A percentile compares a stretch with the other conserved stretches of the same genome.
These are phyloP conservation scores for Spiraea crenata DNA, from an alignment of 331 rosid species.

Conservation along the genomic window DNA sequence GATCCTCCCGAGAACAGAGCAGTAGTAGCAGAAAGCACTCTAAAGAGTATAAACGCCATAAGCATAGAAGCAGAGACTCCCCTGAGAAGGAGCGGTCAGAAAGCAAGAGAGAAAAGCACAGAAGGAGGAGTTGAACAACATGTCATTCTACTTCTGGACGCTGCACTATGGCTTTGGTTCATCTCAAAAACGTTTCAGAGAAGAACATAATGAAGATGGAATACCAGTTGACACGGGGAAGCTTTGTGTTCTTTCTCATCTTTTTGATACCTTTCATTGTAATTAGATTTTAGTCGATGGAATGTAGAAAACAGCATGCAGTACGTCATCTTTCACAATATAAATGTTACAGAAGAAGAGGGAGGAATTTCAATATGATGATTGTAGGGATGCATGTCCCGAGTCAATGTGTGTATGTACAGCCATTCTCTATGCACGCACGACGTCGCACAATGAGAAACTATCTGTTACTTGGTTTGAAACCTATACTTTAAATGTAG, in stretches of 20 bases:
- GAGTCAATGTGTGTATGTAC: background rate
- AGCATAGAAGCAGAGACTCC: conserved; percentile 56
- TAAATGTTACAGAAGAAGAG: background rate
- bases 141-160: conserved; percentile 11
- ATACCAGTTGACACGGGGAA: background rate
- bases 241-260: background rate
- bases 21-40: conserved; percentile 58
- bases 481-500: no score
- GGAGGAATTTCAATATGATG: background rate
- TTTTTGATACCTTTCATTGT: background rate
- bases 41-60: conserved; percentile 59
- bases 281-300: background rate
- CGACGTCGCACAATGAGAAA: background rate
- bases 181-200: background rate
- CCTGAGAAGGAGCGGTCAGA: conserved; percentile 45
- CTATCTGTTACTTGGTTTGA: no score
- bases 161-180: background rate
- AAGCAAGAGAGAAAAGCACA: conserved; percentile 51
- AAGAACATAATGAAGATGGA: conserved; percentile 12
- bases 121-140: conserved; percentile 46
- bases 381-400: background rate
- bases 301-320: background rate
- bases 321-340: background rate
- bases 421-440: background rate
- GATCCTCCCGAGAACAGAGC: conserved; percentile 62